phyloP scores from a whole-genome alignment of 164 flowering plant species.

The Vitis labrusca region DNA sequence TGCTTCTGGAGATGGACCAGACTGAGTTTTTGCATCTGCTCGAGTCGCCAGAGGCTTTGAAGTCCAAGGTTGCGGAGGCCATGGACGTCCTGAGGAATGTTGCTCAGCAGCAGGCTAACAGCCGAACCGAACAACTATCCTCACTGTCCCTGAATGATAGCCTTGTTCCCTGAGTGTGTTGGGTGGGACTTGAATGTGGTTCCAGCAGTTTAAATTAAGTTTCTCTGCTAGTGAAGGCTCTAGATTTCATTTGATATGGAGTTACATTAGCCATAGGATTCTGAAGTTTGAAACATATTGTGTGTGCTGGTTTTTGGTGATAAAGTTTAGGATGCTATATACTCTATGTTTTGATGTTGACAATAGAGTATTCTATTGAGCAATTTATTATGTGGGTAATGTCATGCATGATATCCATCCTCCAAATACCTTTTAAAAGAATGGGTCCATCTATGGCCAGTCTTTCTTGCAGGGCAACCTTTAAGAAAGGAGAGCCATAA shows the following conservation, averaged over 20 bases:
- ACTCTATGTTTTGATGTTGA: too few relatives aligned
- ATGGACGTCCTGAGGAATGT: slow-evolving; percentile 74
- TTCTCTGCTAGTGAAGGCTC: neutral
- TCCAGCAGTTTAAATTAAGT: neutral
- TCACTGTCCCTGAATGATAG: slow-evolving; percentile 55
- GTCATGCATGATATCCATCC: too few relatives aligned
- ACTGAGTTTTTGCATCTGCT: slow-evolving; percentile 76
- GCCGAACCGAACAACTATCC: slow-evolving; percentile 58
- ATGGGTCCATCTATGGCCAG: too few relatives aligned
- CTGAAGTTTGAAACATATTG: slow-evolving; percentile 2
- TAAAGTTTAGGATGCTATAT: neutral
- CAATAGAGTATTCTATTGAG: too few relatives aligned
- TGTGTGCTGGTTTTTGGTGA: neutral
- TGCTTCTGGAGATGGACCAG: slow-evolving; percentile 93
- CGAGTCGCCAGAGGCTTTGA: slow-evolving; percentile 81
- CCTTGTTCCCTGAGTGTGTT: slow-evolving; percentile 35
- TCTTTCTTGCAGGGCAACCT: too few relatives aligned
- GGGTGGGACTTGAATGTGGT: neutral
- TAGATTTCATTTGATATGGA: neutral
- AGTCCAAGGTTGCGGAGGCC: slow-evolving; percentile 76
- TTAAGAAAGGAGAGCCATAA: too few relatives aligned
- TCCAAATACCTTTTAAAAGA: too few relatives aligned
- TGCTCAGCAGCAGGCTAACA: slow-evolving; percentile 47
- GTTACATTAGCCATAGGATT: slow-evolving; percentile 1
- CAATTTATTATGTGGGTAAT: too few relatives aligned